Evolutionary conservation across 352 stramenopile genomes (phyloP), one percentile per base, ranked within the genome.

Genomic region (Globisporangium radiosum): DNA sequence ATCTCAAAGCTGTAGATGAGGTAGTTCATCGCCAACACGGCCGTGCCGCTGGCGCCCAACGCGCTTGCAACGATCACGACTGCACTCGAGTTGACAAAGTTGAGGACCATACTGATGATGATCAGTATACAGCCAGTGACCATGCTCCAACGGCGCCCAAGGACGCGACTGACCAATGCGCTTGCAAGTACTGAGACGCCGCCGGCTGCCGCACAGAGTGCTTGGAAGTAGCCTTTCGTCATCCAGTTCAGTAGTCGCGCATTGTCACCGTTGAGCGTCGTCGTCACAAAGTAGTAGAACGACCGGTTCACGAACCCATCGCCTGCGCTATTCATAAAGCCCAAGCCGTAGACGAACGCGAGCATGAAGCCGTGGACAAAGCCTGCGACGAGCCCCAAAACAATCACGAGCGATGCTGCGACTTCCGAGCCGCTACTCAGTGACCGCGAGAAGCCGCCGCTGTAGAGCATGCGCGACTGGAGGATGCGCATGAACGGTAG

Each of bases 391-490:
- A 95, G 44, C 43, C 85, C 85, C 25, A 92, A 67, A 51, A 95
- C 63, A 57, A 92, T 89, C 52, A 75, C 78, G 44, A 95, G 70
- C 45, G 82, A 92, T 14, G 85, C 85, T 0, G 85, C 85, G n/a
- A 92, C 83, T 39, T 95, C 83, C 1, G 81, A 90, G 5, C 79
- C 85, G 51, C 81, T 90, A 40, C 78, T 87, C 39, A 95, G 51
- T 4, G 85, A 71, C 48, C 83, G 73, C 7, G 85, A 90, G 57
- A 95, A 95, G 47, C 85, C 85, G 13, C 85, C 82, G 48, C 92
- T 95, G 70, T 92, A 95, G 72, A 95, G 88, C 54, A 90, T 90
- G 17, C 85, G 81, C 5, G 83, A 91, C 59, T 95, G 85, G 19
- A 95, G 68, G 39, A 91, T 89, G 10, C 81, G 81, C 80, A 95